Base-by-base conservation (phyloP, 441 rosid species). In the Adansonia madagascariensis region DNA sequence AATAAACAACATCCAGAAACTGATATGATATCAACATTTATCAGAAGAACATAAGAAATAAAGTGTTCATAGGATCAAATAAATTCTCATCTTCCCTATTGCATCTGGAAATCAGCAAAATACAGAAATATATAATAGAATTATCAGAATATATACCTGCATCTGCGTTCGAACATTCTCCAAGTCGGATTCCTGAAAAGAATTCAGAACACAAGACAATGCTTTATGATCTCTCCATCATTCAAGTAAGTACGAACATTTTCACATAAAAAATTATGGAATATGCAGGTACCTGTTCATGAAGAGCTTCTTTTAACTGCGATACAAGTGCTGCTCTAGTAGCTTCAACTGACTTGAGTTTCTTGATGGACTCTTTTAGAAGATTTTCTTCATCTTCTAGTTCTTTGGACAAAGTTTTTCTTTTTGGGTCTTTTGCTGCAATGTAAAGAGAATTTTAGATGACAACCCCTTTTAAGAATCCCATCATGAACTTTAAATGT, bases 261-360 rank as follows among this genome's bases (percentile, higher is more conserved):
- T 65, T 18, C 20, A 55, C 15, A 77, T 50, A 55, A 1, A 27
- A 53, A 46, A 49, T 62, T 49, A 72, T 57, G 39, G 60, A 47
- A 46, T 9, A 14, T 69, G 66, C n/a, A 66, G 12, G 10, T 82
- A 93, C 99, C 95, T 94, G 93, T 35, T 94, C 97, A 44, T 81
- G 86, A 63, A 94, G 84, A 9, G 94, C 97, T 77, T 94, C 98
- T 78, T 89, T 95, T 67, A 94, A 86, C 83, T 90, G 97, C 80
- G 92, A 87, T 27, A 95, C 93, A 70, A 94, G 97, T 18, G 88
- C 85, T 55, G 80, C 84, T 81, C 97, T 89, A 79, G 87, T 90
- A 71, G 78, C 83, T 90, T 94, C 91, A 44, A 86, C 91, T 44
- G 92, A 92, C 85, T 89, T 86, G 71, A 92, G 93, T 82, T 95